Evolutionary conservation across 495 filamentous ascomycete species (phyloP).

Genomic region (Haplographium delicatum): DNA sequence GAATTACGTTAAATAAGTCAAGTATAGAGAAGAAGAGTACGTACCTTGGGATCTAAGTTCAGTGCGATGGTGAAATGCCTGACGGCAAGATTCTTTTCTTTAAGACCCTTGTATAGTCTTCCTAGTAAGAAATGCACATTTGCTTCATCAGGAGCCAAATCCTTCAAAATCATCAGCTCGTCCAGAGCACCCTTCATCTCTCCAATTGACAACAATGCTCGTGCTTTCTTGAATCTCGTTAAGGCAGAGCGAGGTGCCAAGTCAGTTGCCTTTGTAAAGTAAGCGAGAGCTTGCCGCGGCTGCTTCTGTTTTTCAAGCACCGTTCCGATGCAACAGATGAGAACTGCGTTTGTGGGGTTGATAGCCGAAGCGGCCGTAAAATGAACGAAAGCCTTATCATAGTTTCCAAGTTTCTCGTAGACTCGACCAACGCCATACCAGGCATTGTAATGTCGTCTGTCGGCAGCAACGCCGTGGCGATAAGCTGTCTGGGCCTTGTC

Average conservation of each 20-base stretch:
- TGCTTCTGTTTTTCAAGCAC: slow-evolving; percentile 85
- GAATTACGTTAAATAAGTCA: neutral
- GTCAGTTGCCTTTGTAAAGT: slow-evolving; percentile 74
- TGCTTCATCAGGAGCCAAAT: slow-evolving; percentile 88
- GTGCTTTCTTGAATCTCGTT: slow-evolving; percentile 87
- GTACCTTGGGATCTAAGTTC: slow-evolving; percentile 94
- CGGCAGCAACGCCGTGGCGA: slow-evolving; percentile 73
- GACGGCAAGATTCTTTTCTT: slow-evolving; percentile 75
- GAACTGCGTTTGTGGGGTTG: slow-evolving; percentile 85
- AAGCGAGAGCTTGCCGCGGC: slow-evolving; percentile 64
- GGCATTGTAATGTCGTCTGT: slow-evolving; percentile 89
- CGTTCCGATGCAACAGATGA: slow-evolving; percentile 85
- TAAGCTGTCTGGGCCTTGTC: slow-evolving; percentile 88
- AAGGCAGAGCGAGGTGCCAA: slow-evolving; percentile 76
- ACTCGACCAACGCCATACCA: slow-evolving; percentile 94
- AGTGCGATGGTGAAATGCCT: slow-evolving; percentile 89
- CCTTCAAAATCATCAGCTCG: slow-evolving; percentile 79
- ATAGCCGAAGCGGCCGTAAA: slow-evolving; percentile 81
- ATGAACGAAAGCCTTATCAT: slow-evolving; percentile 82
- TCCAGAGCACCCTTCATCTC: slow-evolving; percentile 62
- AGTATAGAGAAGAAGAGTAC: slow-evolving; percentile 8
- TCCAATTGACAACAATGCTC: slow-evolving; percentile 73
- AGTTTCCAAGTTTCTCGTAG: slow-evolving; percentile 91
- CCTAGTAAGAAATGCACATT: slow-evolving; percentile 93
- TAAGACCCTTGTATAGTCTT: slow-evolving; percentile 74